Evolutionary conservation across 495 filamentous ascomycete genomes (phyloP).

Genomic region (Daldinia bambusicola): DNA sequence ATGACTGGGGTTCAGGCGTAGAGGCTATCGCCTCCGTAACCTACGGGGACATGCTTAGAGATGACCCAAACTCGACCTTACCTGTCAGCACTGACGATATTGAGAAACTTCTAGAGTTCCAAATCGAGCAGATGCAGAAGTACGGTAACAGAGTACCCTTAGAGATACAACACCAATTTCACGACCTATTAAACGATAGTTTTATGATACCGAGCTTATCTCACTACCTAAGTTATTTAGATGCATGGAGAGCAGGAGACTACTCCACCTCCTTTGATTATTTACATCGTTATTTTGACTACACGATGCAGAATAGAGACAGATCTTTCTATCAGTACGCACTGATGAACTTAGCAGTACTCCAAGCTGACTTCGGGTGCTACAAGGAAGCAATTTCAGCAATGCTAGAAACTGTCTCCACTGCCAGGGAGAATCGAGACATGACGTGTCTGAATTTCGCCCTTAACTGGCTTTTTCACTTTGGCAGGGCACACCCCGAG

Average conservation of each 20-base stretch:
- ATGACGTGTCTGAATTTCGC: constrained; percentile 94
- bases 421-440: constrained; percentile 91
- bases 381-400: constrained; percentile 89
- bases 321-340: constrained; percentile 94
- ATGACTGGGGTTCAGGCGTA: constrained; percentile 56
- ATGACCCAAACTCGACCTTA: constrained; percentile 52
- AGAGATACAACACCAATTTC: constrained; percentile 71
- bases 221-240: constrained; percentile 87
- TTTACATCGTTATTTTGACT: constrained; percentile 96
- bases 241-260: constrained; percentile 91
- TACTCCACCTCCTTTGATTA: constrained; percentile 89
- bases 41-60: constrained; percentile 69
- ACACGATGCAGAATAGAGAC: constrained; percentile 89
- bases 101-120: constrained; percentile 84
- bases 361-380: constrained; percentile 96
- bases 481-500: constrained; percentile 83
- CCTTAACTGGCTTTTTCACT: constrained; percentile 97
- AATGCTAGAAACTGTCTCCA: constrained; percentile 91
- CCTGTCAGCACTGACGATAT: constrained; percentile 82
- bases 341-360: constrained; percentile 89
- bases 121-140: constrained; percentile 83
- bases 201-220: constrained; percentile 74
- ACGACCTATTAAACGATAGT: constrained; percentile 70
- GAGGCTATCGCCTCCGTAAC: constrained; percentile 66
- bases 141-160: constrained; percentile 75